These are phyloP conservation scores for Stagonosporopsis tanaceti DNA, from an alignment of 2,329 filamentous ascomycete genomes.

Conservation along the genomic window DNA sequence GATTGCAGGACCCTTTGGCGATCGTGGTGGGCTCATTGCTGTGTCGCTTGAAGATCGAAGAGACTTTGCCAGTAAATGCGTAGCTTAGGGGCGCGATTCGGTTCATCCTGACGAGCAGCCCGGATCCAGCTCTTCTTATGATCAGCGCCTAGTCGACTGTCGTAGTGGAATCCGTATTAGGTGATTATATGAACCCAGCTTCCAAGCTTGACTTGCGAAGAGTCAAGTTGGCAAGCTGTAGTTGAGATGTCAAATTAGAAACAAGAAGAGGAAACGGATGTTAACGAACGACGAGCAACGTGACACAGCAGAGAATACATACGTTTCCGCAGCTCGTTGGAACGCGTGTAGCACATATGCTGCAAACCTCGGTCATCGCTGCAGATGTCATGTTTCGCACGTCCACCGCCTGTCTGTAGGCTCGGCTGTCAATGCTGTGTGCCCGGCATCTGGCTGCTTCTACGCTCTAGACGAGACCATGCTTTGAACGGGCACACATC, in stretches of 20 bases:
- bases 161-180: slow-evolving; percentile 8
- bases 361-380: slow-evolving; percentile 31
- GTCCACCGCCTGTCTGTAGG: slow-evolving; percentile 20
- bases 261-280: slow-evolving; percentile 15
- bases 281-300: slow-evolving; percentile 15
- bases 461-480: slow-evolving; percentile 21
- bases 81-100: slow-evolving; percentile 20
- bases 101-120: slow-evolving; percentile 17
- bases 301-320: slow-evolving; percentile 31
- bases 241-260: slow-evolving; percentile 17
- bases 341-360: slow-evolving; percentile 25
- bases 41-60: slow-evolving; percentile 23
- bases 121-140: background rate
- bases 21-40: slow-evolving; percentile 13
- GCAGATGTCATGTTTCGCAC: slow-evolving; percentile 35
- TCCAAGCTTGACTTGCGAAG: slow-evolving; percentile 10
- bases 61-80: slow-evolving; percentile 21
- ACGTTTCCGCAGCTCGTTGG: slow-evolving; percentile 16
- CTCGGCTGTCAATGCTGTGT: slow-evolving; percentile 43
- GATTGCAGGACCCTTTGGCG: slow-evolving; percentile 13
- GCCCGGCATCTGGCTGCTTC: slow-evolving; percentile 33
- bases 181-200: slow-evolving; percentile 10
- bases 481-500: slow-evolving; percentile 33
- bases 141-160: background rate
- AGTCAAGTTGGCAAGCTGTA: slow-evolving; percentile 19